These are phyloP conservation scores for Aureobasidium sp. DNA, from an alignment of 2,329 filamentous ascomycete genomes.

Conservation along the genomic window DNA sequence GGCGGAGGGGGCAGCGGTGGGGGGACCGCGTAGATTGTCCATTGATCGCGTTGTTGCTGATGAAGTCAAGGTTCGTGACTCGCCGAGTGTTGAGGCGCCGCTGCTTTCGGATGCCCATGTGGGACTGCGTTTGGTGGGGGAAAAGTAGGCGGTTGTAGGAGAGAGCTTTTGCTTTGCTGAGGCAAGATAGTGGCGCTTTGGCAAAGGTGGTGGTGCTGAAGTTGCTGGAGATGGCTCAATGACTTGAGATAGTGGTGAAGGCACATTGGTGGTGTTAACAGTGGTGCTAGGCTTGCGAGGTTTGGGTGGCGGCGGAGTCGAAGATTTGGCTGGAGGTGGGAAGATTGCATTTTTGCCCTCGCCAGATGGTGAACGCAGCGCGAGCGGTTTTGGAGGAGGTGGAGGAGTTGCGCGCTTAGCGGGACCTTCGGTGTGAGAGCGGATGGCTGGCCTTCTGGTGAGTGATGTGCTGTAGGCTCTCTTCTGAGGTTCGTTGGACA, in stretches of 20 bases:
- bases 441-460: background rate
- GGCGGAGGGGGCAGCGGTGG: background rate
- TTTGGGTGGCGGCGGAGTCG: conserved; percentile 20
- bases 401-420: conserved; percentile 14
- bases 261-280: conserved; percentile 19
- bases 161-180: conserved; percentile 31
- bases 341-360: conserved; percentile 14
- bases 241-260: conserved; percentile 27
- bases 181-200: conserved; percentile 26
- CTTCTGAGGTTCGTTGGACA: background rate
- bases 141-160: conserved; percentile 19
- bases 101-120: conserved; percentile 9
- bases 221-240: conserved; percentile 18
- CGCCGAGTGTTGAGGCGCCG: background rate
- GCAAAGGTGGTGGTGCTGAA: conserved; percentile 19
- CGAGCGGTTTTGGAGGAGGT: conserved; percentile 27
- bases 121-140: conserved; percentile 16
- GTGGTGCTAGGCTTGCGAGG: conserved; percentile 28
- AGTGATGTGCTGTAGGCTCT: background rate
- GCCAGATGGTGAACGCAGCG: conserved; percentile 32
- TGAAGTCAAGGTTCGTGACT: background rate
- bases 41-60: conserved; percentile 8
- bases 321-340: conserved; percentile 16
- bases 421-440: background rate
- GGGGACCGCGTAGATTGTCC: background rate